phyloP scores from a whole-genome alignment of 129 eudicot species.

The Chrysanthemum lavandulifolium region DNA sequence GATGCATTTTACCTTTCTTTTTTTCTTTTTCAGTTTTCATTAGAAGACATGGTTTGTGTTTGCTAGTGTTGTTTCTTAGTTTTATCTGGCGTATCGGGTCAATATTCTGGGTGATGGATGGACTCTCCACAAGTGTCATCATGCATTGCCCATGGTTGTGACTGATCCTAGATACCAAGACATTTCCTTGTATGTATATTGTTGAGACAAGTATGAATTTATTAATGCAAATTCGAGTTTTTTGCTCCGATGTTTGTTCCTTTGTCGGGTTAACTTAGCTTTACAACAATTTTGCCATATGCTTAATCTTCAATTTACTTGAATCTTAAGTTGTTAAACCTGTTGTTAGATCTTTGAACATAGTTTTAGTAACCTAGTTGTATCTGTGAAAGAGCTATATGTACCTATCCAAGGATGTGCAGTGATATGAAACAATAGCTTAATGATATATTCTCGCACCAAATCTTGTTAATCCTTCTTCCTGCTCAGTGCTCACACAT shows the following conservation, averaged over 20 bases:
- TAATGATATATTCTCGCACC: too few species aligned
- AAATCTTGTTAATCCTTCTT: too few species aligned
- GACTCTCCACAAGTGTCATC: background rate
- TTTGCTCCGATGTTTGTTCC: background rate
- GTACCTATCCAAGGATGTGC: too few species aligned
- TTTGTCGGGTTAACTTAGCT: background rate
- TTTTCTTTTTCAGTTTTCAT: background rate
- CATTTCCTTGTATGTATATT: slow-evolving; percentile 22
- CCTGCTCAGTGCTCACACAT: too few species aligned
- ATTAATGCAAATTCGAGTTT: background rate
- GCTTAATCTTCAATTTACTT: too few species aligned
- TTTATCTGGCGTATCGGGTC: slow-evolving; percentile 16
- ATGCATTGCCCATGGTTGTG: slow-evolving; percentile 5
- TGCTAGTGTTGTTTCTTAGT: slow-evolving; percentile 27
- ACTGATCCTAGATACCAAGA: background rate
- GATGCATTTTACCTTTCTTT: slow-evolving; percentile 22
- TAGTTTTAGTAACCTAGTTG: too few species aligned
- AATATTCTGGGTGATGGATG: slow-evolving; percentile 17
- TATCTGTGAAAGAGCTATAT: too few species aligned
- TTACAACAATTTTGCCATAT: background rate
- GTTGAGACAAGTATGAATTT: slow-evolving; percentile 22
- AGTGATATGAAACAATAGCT: too few species aligned
- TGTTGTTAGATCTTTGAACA: too few species aligned
- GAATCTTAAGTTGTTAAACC: too few species aligned
- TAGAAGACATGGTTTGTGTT: slow-evolving; percentile 28